phyloP scores from a whole-genome alignment of 805 yeast genomes.

The Helenozyma baotianmanensis region DNA sequence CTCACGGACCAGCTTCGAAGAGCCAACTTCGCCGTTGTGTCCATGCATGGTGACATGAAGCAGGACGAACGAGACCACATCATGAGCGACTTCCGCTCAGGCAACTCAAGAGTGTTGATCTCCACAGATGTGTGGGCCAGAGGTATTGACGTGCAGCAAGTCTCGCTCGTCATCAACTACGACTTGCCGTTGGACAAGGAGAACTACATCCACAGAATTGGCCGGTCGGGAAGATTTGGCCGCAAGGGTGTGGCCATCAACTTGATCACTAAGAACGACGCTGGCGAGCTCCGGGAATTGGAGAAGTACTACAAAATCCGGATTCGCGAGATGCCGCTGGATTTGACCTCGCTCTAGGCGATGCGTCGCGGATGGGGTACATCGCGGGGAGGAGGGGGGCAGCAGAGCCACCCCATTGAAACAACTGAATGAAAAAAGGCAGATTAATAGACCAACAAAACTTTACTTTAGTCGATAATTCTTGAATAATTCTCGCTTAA shows the following conservation, averaged over 20 bases:
- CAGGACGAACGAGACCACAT: conserved; percentile 92
- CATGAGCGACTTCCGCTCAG: conserved; percentile 94
- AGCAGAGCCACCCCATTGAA: too few species aligned
- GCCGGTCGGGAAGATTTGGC: conserved; percentile 98
- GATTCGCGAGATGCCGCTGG: conserved; percentile 67
- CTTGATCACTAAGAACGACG: conserved; percentile 80
- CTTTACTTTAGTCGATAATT: too few species aligned
- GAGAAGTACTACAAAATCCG: conserved; percentile 71
- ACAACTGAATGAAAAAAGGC: too few species aligned
- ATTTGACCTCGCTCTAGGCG: conserved; percentile 7
- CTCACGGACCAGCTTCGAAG: conserved; percentile 73
- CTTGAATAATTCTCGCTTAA: too few species aligned
- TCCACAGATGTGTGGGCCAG: conserved; percentile 98
- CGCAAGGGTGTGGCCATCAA: conserved; percentile 98
- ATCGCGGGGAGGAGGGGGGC: too few species aligned
- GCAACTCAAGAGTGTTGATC: conserved; percentile 87
- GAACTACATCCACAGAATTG: conserved; percentile 95
- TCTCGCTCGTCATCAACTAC: conserved; percentile 90
- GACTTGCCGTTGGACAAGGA: conserved; percentile 91
- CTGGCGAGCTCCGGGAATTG: conserved; percentile 65
- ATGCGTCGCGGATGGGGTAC: too few species aligned
- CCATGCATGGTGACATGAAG: conserved; percentile 97
- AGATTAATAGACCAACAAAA: too few species aligned
- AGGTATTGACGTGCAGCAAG: conserved; percentile 98
- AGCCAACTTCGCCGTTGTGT: conserved; percentile 84